Base-by-base conservation (phyloP, 1,139 yeast species). In the Yamadazyma dendronema region DNA sequence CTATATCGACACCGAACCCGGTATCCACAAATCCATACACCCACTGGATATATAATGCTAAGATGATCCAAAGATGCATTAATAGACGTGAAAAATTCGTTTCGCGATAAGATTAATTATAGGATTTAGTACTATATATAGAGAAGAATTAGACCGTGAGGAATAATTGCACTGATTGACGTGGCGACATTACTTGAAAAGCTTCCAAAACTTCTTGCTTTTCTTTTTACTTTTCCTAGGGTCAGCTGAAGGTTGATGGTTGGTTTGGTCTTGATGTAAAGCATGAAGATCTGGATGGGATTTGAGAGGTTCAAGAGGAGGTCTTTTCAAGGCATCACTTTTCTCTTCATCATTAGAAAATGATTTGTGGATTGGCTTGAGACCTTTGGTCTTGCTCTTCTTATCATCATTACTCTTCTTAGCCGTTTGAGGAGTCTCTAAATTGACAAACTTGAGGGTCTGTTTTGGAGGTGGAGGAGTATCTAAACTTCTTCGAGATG, bases 261-360 rank as follows among this genome's bases (percentile, higher is more conserved):
- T 51, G 40, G 53, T 44, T 43, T 27, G 21, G 13, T 33, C 10
- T n/a, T 35, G 41, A 28, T 33, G 35, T 11, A 37, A 26, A 8
- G 41, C 38, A 8, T 52, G 57, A 24, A 67, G 50, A 38, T 63
- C 69, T 1, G 75, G 75, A 41, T 67, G 74, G 5, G 74, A 67
- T 40, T 63, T 65, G 23, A 56, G 48, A 1, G 74, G 72, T 46
- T 62, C 68, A 29, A 62, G 43, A 12, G 34, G 50, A 3, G 69
- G 73, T 14, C 67, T 57, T 5, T 30, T 33, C 59, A 16, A 57
- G 28, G 60, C 54, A 23, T 6, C 21, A 29, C 19, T 16, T 25
- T 37, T 17, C 8, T 42, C 38, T 16, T 53, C 65, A n/a, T 62
- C 67, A 38, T 61, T 57, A 3, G 68, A 61, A 30, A 58, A 48